These are phyloP conservation scores for Spiromastix sp. DNA, from an alignment of 2,329 filamentous ascomycete species.

Conservation along the genomic window DNA sequence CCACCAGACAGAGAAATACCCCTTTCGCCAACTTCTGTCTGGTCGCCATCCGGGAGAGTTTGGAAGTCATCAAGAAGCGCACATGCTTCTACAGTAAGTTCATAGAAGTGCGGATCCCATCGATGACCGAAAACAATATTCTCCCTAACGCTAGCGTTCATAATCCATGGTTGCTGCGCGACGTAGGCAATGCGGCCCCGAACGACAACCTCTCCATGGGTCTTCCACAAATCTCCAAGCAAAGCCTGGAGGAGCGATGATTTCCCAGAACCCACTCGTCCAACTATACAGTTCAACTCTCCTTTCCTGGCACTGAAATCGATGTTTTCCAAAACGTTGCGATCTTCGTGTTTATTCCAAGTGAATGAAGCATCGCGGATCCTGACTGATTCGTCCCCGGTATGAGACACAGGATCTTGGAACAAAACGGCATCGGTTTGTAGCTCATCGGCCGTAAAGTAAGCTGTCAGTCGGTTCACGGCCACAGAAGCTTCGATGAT, in stretches of 20 bases:
- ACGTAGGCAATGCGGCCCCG: conserved; percentile 83
- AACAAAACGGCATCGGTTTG: conserved; percentile 70
- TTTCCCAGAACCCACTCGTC: conserved; percentile 89
- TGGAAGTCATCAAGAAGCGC: conserved; percentile 84
- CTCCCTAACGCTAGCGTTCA: conserved; percentile 94
- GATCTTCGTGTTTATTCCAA: conserved; percentile 74
- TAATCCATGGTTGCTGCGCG: conserved; percentile 87
- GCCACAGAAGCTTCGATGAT: conserved; percentile 95
- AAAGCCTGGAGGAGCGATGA: conserved; percentile 84
- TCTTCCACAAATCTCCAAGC: conserved; percentile 85
- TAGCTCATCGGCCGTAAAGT: conserved; percentile 78
- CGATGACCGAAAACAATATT: conserved; percentile 96
- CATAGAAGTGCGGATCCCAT: conserved; percentile 89
- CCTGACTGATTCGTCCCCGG: conserved; percentile 75
- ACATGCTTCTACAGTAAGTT: conserved; percentile 83
- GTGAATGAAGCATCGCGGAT: conserved; percentile 83
- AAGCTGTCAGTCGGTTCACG: conserved; percentile 72
- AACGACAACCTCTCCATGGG: conserved; percentile 70
- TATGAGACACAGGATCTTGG: conserved; percentile 59
- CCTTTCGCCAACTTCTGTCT: conserved; percentile 91
- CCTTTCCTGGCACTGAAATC: conserved; percentile 85
- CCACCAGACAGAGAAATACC: conserved; percentile 94
- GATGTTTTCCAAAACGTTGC: conserved; percentile 65
- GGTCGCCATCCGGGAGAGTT: conserved; percentile 86
- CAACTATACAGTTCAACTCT: conserved; percentile 85